Evolutionary conservation across 2,329 filamentous ascomycete genomes (phyloP).

Genomic region (Talaromyces sp.): DNA sequence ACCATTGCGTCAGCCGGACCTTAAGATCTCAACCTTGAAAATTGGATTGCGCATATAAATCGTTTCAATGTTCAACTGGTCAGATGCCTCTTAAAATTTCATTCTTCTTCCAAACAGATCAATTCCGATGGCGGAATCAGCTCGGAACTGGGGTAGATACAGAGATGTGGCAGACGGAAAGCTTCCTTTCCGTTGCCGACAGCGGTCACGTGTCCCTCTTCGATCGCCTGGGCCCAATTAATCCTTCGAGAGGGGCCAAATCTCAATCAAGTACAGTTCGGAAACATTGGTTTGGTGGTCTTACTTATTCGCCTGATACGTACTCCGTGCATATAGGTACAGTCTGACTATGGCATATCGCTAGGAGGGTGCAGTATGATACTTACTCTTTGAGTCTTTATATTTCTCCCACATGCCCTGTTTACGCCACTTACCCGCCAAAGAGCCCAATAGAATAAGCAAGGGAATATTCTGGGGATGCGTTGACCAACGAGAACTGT

Average conservation of each 20-base stretch:
- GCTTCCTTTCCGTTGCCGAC: background rate
- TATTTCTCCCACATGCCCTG: background rate
- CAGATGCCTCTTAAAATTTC: background rate
- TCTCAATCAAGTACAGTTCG: background rate
- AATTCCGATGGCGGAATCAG: background rate
- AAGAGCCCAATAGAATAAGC: background rate
- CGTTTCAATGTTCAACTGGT: no score
- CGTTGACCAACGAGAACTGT: background rate
- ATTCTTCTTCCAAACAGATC: background rate
- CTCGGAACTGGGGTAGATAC: background rate
- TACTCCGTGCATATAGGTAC: background rate
- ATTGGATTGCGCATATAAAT: no score
- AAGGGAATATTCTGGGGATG: background rate
- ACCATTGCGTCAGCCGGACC: background rate
- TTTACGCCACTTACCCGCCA: background rate
- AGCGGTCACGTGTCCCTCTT: background rate
- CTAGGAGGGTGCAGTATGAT: background rate
- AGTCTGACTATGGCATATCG: background rate
- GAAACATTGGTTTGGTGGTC: background rate
- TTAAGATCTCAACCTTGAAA: no score
- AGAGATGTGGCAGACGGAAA: background rate
- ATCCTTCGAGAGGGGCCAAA: background rate
- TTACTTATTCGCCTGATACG: background rate
- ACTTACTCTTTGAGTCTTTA: background rate
- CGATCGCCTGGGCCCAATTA: background rate